Base-by-base conservation (phyloP, 441 rosid genomes). In the Adansonia gregorii region DNA sequence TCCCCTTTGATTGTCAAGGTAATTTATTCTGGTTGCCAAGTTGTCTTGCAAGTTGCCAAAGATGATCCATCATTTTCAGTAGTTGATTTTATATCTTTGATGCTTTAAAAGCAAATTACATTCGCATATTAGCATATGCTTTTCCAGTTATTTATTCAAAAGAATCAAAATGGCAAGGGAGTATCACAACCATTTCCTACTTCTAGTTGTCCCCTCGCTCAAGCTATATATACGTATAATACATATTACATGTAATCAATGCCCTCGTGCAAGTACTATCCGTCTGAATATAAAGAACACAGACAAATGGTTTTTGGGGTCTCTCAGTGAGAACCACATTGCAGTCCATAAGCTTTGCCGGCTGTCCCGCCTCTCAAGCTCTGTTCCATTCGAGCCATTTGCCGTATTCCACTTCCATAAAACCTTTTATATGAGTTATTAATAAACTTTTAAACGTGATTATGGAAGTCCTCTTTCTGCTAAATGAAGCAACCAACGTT, bases 61-160 rank as follows among this genome's bases (percentile, higher is more conserved):
- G 64, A 22, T 59, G 35, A 20, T 3, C 14, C 10, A 59, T 59
- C 64, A 9, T 59, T 55, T 55, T 22, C 35, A 22, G 31, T 22
- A 20, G 12, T 59, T 59, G 64, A 22, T 10, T 1, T 24, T 56
- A 56, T 24, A 55, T 55, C 8, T 7, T 55, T 17, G 10, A 55
- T 55, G 60, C 60, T 20, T 55, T 59, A 35, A 59, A 59, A 10
- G 22, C 24, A 22, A 59, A 59, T 14, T 14, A 20, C 27, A 59
- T 59, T 59, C 11, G 64, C 35, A 59, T 59, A 22, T 59, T 59
- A 61, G 45, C 35, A 11, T 61, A 61, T 61, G 43, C 43, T 61
- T 61, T 27, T 35, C 67, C 67, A 61, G 6, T n/a, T 41, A 27
- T 12, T 27, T 61, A 61, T 12, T 61, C 43, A 11, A 7, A 27